Percentiles rank a stretch among this genome's conserved stretches.
Evolutionary conservation across 2,329 filamentous ascomycete genomes (phyloP).

Genomic region (Neoarthrinium moseri): DNA sequence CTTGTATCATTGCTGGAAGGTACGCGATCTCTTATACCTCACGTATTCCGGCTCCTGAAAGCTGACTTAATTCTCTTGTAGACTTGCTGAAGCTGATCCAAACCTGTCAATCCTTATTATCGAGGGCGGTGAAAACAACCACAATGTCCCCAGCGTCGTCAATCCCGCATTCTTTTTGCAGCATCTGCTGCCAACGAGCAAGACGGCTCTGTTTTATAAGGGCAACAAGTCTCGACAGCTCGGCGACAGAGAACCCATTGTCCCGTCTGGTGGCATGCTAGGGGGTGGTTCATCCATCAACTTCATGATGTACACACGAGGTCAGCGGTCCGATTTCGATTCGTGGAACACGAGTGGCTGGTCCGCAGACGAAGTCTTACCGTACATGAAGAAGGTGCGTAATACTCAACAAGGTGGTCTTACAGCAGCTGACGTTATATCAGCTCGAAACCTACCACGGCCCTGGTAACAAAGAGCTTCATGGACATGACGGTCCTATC

Average conservation of each 20-base stretch:
- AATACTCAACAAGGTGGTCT: too few relatives aligned
- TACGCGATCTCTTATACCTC: too few relatives aligned
- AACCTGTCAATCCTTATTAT: constrained; percentile 49
- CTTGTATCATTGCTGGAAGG: constrained; percentile 48
- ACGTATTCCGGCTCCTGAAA: too few relatives aligned
- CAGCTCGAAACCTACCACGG: constrained; percentile 29
- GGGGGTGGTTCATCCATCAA: constrained; percentile 46
- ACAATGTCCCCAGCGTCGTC: constrained; percentile 45
- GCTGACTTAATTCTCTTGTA: too few relatives aligned
- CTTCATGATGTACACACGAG: constrained; percentile 35
- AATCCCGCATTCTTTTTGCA: constrained; percentile 49
- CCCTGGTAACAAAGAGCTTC: constrained; percentile 37
- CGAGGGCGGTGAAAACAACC: constrained; percentile 53
- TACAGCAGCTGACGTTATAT: constrained; percentile 9
- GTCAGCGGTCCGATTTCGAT: constrained; percentile 21
- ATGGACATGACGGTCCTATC: constrained; percentile 48
- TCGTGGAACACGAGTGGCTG: constrained; percentile 15
- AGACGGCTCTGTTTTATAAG: constrained; percentile 45
- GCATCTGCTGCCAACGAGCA: constrained; percentile 45
- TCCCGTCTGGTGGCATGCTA: constrained; percentile 25
- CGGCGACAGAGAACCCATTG: constrained; percentile 37
- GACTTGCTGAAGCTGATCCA: constrained; percentile 45
- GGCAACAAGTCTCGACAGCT: constrained; percentile 43
- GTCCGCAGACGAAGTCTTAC: constrained; percentile 33
- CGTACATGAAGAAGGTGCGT: constrained; percentile 48